Evolutionary conservation across 805 yeast species (phyloP).

Genomic region (Schwanniomyces pseudopolymorphus): DNA sequence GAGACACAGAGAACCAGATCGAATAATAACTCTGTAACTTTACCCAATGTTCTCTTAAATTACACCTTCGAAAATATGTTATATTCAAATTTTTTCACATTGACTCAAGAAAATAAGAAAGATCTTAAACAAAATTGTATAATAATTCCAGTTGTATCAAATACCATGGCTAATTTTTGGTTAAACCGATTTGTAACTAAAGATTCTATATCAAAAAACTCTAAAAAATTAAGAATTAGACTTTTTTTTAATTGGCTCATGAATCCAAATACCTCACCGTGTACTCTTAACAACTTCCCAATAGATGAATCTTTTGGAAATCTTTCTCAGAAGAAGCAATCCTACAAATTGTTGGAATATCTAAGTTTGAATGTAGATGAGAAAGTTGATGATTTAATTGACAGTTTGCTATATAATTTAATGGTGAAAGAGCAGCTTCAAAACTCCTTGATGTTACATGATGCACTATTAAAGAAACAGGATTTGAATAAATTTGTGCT

Average conservation of each 20-base stretch:
- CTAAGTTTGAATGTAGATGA: slow-evolving; percentile 8
- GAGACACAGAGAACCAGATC: slow-evolving; percentile 43
- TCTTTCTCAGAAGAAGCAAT: slow-evolving; percentile 2
- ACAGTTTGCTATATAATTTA: slow-evolving; percentile 34
- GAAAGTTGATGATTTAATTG: slow-evolving; percentile 43
- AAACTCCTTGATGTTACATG: slow-evolving; percentile 17
- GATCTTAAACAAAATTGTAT: slow-evolving; percentile 6
- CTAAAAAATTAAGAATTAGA: slow-evolving; percentile 13
- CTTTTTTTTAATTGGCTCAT: slow-evolving; percentile 13
- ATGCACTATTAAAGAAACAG: slow-evolving; percentile 13
- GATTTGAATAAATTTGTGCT: slow-evolving; percentile 26
- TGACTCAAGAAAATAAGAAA: not conserved
- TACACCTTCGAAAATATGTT: slow-evolving; percentile 38
- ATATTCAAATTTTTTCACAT: slow-evolving; percentile 27
- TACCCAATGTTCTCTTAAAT: slow-evolving; percentile 40
- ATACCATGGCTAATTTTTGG: slow-evolving; percentile 39
- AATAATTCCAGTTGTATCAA: slow-evolving; percentile 37
- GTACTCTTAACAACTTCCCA: not conserved
- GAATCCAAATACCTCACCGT: slow-evolving; percentile 5
- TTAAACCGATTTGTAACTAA: slow-evolving; percentile 31
- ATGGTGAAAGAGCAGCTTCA: slow-evolving; percentile 20
- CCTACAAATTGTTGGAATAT: slow-evolving; percentile 3
- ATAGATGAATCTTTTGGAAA: not conserved
- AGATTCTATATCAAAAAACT: slow-evolving; percentile 3
- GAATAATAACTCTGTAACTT: slow-evolving; percentile 28